A percentile compares a stretch with the other conserved stretches of the same genome.
These are phyloP conservation scores for Trichoderma afroharzianum DNA, from an alignment of 2,329 filamentous ascomycete species.

Conservation along the genomic window DNA sequence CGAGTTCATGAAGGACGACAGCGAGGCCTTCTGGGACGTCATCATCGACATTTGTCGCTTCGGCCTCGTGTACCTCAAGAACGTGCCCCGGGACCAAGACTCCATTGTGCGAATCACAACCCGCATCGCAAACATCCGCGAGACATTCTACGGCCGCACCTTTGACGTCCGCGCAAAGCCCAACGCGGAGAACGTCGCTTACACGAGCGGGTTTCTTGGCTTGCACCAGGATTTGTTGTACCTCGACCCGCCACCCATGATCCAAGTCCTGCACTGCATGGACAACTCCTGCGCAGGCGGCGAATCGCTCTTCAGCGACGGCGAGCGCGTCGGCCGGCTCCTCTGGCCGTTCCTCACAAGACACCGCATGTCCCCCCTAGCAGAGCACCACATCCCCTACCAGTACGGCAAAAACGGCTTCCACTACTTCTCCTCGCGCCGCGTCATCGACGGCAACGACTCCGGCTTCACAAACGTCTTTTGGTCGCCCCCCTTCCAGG, in stretches of 20 bases:
- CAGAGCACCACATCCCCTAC: slow-evolving; percentile 48
- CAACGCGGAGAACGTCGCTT: slow-evolving; percentile 84
- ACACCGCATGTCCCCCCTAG: slow-evolving; percentile 19
- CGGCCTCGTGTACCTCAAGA: slow-evolving; percentile 73
- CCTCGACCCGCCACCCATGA: slow-evolving; percentile 70
- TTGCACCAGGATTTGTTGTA: slow-evolving; percentile 95
- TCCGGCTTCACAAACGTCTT: slow-evolving; percentile 30
- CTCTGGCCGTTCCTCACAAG: slow-evolving; percentile 26
- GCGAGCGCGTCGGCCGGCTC: slow-evolving; percentile 55
- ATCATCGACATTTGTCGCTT: slow-evolving; percentile 60
- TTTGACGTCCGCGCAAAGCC: slow-evolving; percentile 86
- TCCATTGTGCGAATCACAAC: slow-evolving; percentile 66
- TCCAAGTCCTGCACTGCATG: slow-evolving; percentile 88
- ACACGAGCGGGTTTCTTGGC: slow-evolving; percentile 76
- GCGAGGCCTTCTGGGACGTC: slow-evolving; percentile 53
- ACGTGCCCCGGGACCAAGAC: slow-evolving; percentile 65
- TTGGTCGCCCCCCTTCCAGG: slow-evolving; percentile 83
- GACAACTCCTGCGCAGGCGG: slow-evolving; percentile 76
- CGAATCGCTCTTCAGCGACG: slow-evolving; percentile 81
- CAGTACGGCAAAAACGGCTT: slow-evolving; percentile 66
- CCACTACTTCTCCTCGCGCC: slow-evolving; percentile 57
- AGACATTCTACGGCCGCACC: slow-evolving; percentile 86
- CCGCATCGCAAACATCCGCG: slow-evolving; percentile 72
- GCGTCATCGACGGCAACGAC: slow-evolving; percentile 44
- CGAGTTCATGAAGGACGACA: slow-evolving; percentile 64